Evolutionary conservation across 164 flowering plant species (phyloP).

Genomic region (Litsea cubeba): DNA sequence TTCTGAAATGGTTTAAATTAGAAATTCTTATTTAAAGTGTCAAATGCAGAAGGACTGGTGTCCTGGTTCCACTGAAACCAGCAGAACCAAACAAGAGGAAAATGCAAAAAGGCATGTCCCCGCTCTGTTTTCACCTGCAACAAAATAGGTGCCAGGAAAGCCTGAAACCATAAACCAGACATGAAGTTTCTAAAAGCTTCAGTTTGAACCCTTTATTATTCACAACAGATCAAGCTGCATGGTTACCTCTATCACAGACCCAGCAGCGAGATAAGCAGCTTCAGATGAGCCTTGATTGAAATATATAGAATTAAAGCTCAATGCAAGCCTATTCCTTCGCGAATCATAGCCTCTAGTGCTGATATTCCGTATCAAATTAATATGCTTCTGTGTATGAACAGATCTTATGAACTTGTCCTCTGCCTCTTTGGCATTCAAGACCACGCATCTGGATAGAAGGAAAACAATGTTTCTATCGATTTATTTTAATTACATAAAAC

Average conservation of each 20-base stretch:
- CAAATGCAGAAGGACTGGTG: background rate
- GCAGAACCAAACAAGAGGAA: background rate
- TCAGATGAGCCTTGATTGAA: slow-evolving; percentile 81
- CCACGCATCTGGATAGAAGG: slow-evolving; percentile 54
- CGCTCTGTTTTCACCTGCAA: background rate
- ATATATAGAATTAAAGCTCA: slow-evolving; percentile 75
- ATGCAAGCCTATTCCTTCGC: slow-evolving; percentile 46
- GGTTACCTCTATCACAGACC: slow-evolving; percentile 78
- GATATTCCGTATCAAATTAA: slow-evolving; percentile 55
- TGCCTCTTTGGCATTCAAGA: slow-evolving; percentile 72
- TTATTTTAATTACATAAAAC: background rate
- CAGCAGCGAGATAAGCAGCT: slow-evolving; percentile 95
- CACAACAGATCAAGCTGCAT: no score
- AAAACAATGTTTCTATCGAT: no score
- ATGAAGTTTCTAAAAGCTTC: background rate
- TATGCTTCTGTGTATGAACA: slow-evolving; percentile 72
- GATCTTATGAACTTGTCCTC: slow-evolving; percentile 52
- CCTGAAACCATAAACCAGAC: background rate
- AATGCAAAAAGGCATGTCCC: background rate
- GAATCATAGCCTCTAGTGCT: slow-evolving; percentile 56
- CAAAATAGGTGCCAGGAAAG: background rate
- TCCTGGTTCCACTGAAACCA: background rate
- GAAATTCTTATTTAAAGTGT: background rate
- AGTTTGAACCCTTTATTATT: background rate
- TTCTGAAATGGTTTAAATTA: no score